Evolutionary conservation across 2,329 filamentous ascomycete genomes (phyloP).

Genomic region (Cercospora sp.): DNA sequence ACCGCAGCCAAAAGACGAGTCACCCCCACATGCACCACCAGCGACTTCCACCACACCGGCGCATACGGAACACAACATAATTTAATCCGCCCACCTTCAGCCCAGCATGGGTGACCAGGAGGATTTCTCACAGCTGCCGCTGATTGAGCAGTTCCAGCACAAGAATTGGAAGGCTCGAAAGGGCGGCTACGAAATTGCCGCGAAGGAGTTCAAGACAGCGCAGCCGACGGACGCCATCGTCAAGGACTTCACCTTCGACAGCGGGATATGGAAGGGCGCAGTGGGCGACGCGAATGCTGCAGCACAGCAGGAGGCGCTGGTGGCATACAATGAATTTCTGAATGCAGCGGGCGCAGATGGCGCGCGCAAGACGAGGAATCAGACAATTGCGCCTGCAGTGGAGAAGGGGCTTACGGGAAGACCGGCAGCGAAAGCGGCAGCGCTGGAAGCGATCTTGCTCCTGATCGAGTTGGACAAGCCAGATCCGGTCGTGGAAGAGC

Average conservation of each 20-base stretch:
- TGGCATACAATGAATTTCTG: slow-evolving; percentile 84
- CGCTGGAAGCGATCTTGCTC: slow-evolving; percentile 81
- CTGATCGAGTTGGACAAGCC: slow-evolving; percentile 88
- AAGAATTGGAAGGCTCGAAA: slow-evolving; percentile 99
- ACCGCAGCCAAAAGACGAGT: not conserved
- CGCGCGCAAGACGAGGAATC: slow-evolving; percentile 64
- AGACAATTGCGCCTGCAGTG: slow-evolving; percentile 75
- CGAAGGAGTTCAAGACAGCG: slow-evolving; percentile 80
- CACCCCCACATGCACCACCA: slow-evolving; percentile 6
- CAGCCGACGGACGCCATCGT: slow-evolving; percentile 85
- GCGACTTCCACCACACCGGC: not conserved
- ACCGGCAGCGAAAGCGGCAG: slow-evolving; percentile 82
- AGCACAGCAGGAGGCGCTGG: slow-evolving; percentile 89
- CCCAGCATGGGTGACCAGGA: slow-evolving; percentile 77
- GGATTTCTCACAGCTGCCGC: slow-evolving; percentile 75
- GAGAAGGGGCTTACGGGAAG: slow-evolving; percentile 92
- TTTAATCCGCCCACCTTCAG: not conserved
- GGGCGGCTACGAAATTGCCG: slow-evolving; percentile 87
- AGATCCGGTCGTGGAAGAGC: slow-evolving; percentile 83
- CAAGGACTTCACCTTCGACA: slow-evolving; percentile 80
- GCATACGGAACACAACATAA: slow-evolving; percentile 7
- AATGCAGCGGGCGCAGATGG: slow-evolving; percentile 84
- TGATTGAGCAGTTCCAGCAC: slow-evolving; percentile 79
- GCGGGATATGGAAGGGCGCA: slow-evolving; percentile 85
- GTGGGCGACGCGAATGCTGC: slow-evolving; percentile 95